Evolutionary conservation across 2,329 filamentous ascomycete species (phyloP).

Genomic region (Pyricularia pennisetigena): DNA sequence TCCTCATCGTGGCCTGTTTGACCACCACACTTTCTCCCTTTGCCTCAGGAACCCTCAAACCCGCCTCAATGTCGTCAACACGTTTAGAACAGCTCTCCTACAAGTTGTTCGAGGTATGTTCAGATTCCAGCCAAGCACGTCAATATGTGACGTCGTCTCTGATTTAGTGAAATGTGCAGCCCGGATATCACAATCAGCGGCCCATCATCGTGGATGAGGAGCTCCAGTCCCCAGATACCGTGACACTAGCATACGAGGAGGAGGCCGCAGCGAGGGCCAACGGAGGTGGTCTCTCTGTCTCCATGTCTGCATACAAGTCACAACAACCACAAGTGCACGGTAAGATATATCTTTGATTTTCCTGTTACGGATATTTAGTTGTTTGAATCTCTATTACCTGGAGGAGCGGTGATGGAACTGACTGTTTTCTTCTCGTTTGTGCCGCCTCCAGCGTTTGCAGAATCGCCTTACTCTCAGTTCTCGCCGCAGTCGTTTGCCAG

Average conservation of each 20-base stretch:
- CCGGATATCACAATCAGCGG: slow-evolving; percentile 42
- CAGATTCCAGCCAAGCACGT: slow-evolving; percentile 4
- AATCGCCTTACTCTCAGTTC: slow-evolving; percentile 44
- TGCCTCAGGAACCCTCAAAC: not conserved
- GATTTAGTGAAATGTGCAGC: slow-evolving; percentile 22
- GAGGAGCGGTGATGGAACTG: not conserved
- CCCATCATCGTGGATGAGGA: slow-evolving; percentile 49
- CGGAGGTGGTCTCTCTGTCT: slow-evolving; percentile 49
- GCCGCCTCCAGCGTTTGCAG: slow-evolving; percentile 23
- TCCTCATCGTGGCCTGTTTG: not conserved
- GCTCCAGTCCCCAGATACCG: slow-evolving; percentile 46
- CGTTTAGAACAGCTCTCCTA: slow-evolving; percentile 46
- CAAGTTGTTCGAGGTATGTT: slow-evolving; percentile 51
- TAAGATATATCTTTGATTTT: slow-evolving; percentile 37
- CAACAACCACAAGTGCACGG: slow-evolving; percentile 71
- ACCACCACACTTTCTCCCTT: not conserved
- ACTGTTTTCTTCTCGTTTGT: not conserved
- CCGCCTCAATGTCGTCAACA: slow-evolving; percentile 45
- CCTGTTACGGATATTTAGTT: not conserved
- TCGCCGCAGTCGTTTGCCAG: slow-evolving; percentile 33
- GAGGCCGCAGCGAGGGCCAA: slow-evolving; percentile 38
- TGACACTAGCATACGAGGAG: slow-evolving; percentile 47
- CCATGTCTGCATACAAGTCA: slow-evolving; percentile 79
- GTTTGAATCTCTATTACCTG: not conserved
- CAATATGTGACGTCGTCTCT: not conserved